Conservation (phyloP, 2,329 filamentous ascomycete genomes). For the Calonectria naviculata region DNA sequence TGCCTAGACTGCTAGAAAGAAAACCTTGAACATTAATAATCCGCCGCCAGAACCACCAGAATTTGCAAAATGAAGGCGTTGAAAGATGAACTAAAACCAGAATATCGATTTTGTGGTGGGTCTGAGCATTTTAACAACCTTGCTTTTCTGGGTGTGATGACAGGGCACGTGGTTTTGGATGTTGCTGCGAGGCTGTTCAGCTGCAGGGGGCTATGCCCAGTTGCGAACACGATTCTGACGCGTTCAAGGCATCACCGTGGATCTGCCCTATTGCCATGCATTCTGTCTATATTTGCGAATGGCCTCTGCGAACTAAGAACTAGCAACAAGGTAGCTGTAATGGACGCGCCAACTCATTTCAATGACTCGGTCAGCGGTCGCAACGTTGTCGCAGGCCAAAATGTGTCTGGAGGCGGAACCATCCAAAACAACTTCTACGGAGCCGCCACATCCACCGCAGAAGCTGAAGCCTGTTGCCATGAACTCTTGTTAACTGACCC, state of each 20-base stretch:
- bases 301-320: no score
- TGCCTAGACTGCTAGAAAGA: no score
- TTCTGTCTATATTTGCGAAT: not conserved
- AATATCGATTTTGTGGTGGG: no score
- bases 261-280: not conserved
- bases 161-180: not conserved
- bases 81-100: no score
- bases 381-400: not conserved
- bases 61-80: no score
- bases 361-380: not conserved
- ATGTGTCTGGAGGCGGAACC: not conserved
- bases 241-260: not conserved
- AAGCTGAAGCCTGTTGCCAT: conserved; percentile 24
- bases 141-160: not conserved
- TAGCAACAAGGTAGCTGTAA: not conserved
- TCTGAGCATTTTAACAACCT: no score
- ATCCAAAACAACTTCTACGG: not conserved
- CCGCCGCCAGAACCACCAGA: no score
- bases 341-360: not conserved
- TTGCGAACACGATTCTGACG: not conserved
- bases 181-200: not conserved
- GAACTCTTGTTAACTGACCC: conserved; percentile 34
- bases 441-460: not conserved
- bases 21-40: no score
- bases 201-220: not conserved